A percentile compares a stretch with the other conserved stretches of the same genome.
Conservation (phyloP, 2,329 filamentous ascomycete genomes). For the Xylaria polymorpha region DNA sequence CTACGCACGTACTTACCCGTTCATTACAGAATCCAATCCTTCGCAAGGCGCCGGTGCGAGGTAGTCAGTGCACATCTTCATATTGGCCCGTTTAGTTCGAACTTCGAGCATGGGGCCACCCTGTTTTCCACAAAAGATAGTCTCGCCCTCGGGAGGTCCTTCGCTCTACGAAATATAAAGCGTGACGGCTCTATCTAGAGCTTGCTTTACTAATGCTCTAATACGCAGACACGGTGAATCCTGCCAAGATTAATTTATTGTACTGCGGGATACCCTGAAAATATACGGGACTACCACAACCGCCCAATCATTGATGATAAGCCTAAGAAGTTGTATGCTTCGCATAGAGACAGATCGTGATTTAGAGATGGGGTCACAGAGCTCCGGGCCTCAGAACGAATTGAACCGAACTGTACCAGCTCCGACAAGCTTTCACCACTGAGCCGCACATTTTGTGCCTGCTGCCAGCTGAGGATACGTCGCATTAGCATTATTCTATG, state of each 20-base stretch:
- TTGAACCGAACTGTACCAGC: too few species aligned
- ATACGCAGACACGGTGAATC: neutral
- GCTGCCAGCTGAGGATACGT: neutral
- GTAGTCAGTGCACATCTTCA: slow-evolving; percentile 41
- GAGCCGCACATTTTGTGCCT: neutral
- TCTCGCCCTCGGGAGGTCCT: slow-evolving; percentile 42
- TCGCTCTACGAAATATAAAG: slow-evolving; percentile 31
- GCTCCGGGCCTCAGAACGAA: neutral
- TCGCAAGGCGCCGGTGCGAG: slow-evolving; percentile 39
- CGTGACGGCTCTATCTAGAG: slow-evolving; percentile 13
- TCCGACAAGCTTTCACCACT: neutral
- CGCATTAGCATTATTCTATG: neutral
- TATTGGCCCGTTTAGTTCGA: slow-evolving; percentile 39
- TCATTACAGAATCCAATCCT: neutral
- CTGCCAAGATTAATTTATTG: neutral
- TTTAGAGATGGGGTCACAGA: neutral
- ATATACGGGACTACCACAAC: too few species aligned
- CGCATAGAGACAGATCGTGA: neutral
- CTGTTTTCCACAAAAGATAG: slow-evolving; percentile 43
- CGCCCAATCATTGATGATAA: neutral
- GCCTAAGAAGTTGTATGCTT: neutral
- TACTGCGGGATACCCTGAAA: too few species aligned
- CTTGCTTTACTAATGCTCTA: neutral
- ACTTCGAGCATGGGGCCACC: slow-evolving; percentile 40
- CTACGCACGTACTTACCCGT: neutral